Conservation (phyloP, 352 stramenopile genomes). For the Phytophthora tubulina region DNA sequence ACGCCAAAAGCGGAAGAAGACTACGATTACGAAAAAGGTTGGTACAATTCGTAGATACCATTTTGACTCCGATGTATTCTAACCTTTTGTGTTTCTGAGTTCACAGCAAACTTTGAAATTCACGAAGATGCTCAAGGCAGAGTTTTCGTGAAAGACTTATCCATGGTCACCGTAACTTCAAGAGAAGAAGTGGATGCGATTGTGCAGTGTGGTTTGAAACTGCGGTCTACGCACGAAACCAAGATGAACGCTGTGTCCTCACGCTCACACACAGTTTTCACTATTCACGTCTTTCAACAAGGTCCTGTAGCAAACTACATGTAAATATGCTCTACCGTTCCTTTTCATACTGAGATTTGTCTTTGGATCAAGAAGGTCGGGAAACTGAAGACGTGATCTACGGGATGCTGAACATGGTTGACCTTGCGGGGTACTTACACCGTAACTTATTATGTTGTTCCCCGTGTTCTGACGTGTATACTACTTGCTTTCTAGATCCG, state of each 20-base stretch:
- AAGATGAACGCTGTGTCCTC: constrained; percentile 94
- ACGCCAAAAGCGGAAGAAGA: constrained; percentile 64
- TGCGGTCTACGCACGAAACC: constrained; percentile 93
- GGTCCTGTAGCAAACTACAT: constrained; percentile 37
- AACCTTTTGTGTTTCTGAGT: not conserved
- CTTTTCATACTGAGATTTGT: not conserved
- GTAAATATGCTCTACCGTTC: not conserved
- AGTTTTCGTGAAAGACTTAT: constrained; percentile 94
- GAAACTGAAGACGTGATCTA: constrained; percentile 86
- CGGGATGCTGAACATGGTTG: constrained; percentile 88
- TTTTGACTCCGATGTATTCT: not conserved
- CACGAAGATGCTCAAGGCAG: constrained; percentile 93
- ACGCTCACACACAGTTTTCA: constrained; percentile 89
- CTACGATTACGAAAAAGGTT: constrained; percentile 87
- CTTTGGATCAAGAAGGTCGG: constrained; percentile 43
- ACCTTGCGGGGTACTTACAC: constrained; percentile 64
- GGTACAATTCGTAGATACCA: not conserved
- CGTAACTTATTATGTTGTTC: not conserved
- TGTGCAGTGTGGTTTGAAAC: constrained; percentile 85
- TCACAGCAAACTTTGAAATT: constrained; percentile 90
- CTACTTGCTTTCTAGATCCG: constrained; percentile 49
- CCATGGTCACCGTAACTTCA: constrained; percentile 91
- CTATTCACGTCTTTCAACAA: constrained; percentile 88
- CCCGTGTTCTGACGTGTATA: not conserved
- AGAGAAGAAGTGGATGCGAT: constrained; percentile 88